Percentiles rank a stretch among this genome's conserved stretches.
Evolutionary conservation across 2,329 filamentous ascomycete species (phyloP).

Genomic region (Penicillium paneum): DNA sequence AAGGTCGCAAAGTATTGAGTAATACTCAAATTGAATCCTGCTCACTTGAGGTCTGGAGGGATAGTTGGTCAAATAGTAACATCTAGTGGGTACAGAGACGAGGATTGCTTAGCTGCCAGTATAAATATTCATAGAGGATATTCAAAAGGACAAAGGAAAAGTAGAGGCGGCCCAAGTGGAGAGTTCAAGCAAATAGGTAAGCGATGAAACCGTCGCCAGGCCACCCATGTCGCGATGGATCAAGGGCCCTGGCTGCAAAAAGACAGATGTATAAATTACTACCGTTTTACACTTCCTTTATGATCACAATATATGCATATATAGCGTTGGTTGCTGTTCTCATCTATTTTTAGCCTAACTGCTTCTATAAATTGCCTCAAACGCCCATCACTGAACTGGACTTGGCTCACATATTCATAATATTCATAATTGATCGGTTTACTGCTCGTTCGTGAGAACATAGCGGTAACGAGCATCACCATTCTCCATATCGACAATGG

Average conservation of each 20-base stretch:
- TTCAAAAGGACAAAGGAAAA: background rate
- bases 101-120: background rate
- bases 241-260: background rate
- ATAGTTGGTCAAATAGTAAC: background rate
- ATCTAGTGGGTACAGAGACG: background rate
- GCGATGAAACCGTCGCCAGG: background rate
- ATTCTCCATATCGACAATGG: slow-evolving; percentile 42
- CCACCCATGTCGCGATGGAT: background rate
- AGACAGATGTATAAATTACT: too few species aligned
- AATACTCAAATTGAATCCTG: background rate
- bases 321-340: background rate
- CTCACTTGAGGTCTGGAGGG: background rate
- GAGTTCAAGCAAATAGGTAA: background rate
- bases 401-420: background rate
- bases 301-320: background rate
- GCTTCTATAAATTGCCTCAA: background rate
- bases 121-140: background rate
- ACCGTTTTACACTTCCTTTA: background rate
- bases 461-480: slow-evolving; percentile 46
- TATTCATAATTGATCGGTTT: background rate
- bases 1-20: background rate
- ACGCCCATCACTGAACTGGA: background rate
- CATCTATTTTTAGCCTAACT: background rate
- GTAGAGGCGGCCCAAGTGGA: too few species aligned
- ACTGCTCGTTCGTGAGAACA: slow-evolving; percentile 42